Percentiles rank a stretch among this genome's conserved stretches.
phyloP scores from a whole-genome alignment of 768 basidiomycete genomes.

The Amylocystis lapponica region DNA sequence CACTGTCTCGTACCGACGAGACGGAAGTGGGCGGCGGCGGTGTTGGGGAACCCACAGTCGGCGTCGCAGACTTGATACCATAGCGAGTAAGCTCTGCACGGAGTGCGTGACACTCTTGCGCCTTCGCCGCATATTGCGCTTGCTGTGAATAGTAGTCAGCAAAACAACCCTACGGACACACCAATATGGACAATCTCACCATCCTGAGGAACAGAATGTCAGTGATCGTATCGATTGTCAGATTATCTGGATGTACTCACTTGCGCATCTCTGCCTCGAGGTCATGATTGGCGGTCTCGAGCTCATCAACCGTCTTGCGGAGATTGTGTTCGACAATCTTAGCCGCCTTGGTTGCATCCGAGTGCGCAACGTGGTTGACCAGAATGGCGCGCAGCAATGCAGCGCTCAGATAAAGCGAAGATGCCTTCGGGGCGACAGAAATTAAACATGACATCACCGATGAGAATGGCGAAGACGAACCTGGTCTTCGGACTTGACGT shows the following conservation, averaged over 20 bases:
- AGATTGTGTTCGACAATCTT: conserved; percentile 57
- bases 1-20: conserved; percentile 11
- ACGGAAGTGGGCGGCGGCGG: conserved; percentile 20
- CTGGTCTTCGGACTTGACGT: conserved; percentile 55
- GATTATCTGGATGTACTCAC: conserved; percentile 36
- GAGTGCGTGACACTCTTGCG: conserved; percentile 64
- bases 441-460: background rate
- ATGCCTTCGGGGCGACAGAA: conserved; percentile 35
- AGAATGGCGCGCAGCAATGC: conserved; percentile 78
- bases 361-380: conserved; percentile 76
- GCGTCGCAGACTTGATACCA: conserved; percentile 41
- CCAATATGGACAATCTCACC: conserved; percentile 30
- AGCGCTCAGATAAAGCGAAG: conserved; percentile 70
- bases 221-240: conserved; percentile 4
- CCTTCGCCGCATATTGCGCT: conserved; percentile 56
- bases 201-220: conserved; percentile 41
- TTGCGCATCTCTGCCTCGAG: conserved; percentile 67
- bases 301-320: conserved; percentile 61
- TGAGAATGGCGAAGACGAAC: conserved; percentile 37
- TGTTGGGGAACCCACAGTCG: conserved; percentile 22
- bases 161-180: conserved; percentile 13
- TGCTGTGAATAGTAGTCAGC: conserved; percentile 35
- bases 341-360: conserved; percentile 65
- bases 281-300: conserved; percentile 50
- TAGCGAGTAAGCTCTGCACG: conserved; percentile 59